Base-by-base conservation (phyloP, 768 basidiomycete genomes). In the Rickenella mellea region DNA sequence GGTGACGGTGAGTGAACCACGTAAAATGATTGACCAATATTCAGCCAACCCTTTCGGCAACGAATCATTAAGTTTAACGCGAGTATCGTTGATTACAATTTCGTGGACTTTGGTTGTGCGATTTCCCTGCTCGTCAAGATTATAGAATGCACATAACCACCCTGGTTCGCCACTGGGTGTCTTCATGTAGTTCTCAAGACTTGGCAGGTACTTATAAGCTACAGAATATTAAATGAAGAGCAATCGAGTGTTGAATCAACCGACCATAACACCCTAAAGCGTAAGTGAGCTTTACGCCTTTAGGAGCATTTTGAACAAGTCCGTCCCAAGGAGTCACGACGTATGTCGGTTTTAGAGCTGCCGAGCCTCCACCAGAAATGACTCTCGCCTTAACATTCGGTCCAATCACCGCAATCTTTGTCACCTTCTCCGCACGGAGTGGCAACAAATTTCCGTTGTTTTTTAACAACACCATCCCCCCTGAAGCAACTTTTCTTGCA, bases 341-440 rank as follows among this genome's bases (percentile, higher is more conserved):
- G 63, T 83, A 85, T 12, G 70, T 74, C 1, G 81, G 64, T 45
- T 77, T 82, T 41, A 90, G 66, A 2, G 62, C 57, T 8, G 80
- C 79, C 8, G 83, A 81, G 26, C 85, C 85, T 27, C 86, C 85
- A 10, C 81, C 81, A 15, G 82, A 86, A 33, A 84, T 75, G 5
- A 83, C 67, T 28, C 71, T 59, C 39, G 72, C 75, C 55, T 74
- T 74, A 31, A 75, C 76, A 56, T 83, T 83, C 2, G 82, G 78
- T 1, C 82, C 82, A 42, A 84, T 78, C 36, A 84, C 62, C 4
- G 76, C 78, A 29, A 87, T 61, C 44, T 65, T 73, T 50, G 67
- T 69, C 27, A 67, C 57, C 36, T 49, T 24, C 22, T 52, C 55
- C 19, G 37, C 26, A n/a, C 54, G 52, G 5, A 83, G 46, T 2